Base-by-base conservation (phyloP, 2,329 filamentous ascomycete species). In the Dichotomopilus funicola region DNA sequence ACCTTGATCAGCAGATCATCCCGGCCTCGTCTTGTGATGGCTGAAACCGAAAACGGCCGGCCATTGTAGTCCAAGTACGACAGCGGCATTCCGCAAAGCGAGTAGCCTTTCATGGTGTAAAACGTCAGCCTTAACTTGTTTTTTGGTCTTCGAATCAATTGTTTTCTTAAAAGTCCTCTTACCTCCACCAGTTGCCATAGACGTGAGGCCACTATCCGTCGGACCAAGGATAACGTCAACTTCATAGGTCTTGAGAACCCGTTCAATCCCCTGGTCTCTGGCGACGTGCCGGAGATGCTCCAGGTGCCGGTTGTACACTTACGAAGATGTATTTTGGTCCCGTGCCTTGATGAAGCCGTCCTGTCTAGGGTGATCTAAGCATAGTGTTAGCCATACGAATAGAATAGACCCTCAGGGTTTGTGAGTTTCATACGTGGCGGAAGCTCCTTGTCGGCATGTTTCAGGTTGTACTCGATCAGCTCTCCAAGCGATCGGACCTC, bases 1-100 rank as follows among this genome's bases (percentile, higher is more conserved):
- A 46, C 43, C 43, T 46, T 46, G 11, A 46, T 33, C 43, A 46
- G 31, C 5, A 46, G 10, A 46, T 46, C 31, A 46, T 46, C 43
- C 8, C 43, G 43, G 3, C 43, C 43, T 6, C 27, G 43, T n/a
- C 31, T 33, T 33, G 27, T 33, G 3, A 46, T 46, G 27, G 43
- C 43, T 12, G 43, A 46, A 6, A 46, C 43, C 43, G 13, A 27
- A 46, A 46, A 46, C 31, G 43, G 43, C 31, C 43, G 43, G 4
- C 43, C 43, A 46, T 46, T 46, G 43, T 46, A 46, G 31, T 46
- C 27, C 43, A 46, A 46, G 31, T 46, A 46, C 27, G 43, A 46
- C 43, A 46, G 34, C 31, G 43, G 43, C 43, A 46, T 46, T n/a
- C 27, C 43, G 43, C 43, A 46, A 12, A 46, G 43, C 31, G 43